phyloP scores from a whole-genome alignment of 179 eudicot species.

The Beta lomatogona region DNA sequence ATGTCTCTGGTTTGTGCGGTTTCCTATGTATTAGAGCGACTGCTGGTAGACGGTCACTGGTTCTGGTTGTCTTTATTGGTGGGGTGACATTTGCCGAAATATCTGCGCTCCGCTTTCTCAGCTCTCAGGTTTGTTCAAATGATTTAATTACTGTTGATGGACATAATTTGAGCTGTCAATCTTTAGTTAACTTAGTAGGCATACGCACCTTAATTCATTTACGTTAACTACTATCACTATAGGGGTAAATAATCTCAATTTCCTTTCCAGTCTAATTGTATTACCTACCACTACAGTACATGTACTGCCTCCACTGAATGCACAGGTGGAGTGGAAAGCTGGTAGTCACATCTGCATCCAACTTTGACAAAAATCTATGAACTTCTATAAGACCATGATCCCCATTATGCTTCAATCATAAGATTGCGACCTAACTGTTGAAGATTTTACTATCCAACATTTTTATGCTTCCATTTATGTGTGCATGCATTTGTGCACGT shows the following conservation, averaged over 20 bases:
- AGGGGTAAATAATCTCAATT: not conserved
- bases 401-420: not conserved
- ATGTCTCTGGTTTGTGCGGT: slow-evolving; percentile 7
- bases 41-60: slow-evolving; percentile 82
- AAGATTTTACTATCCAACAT: not conserved
- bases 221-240: not conserved
- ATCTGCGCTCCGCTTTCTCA: slow-evolving; percentile 94
- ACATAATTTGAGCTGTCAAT: not conserved
- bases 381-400: not conserved
- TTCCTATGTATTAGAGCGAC: slow-evolving; percentile 51
- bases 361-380: not conserved
- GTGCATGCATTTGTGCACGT: not conserved
- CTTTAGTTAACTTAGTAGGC: not conserved
- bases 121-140: slow-evolving; percentile 72
- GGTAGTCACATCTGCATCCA: not conserved
- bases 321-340: not conserved
- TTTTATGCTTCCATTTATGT: not conserved
- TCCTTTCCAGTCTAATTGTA: not conserved
- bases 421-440: not conserved
- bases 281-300: not conserved
- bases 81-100: slow-evolving; percentile 98
- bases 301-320: not conserved
- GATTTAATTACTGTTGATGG: not conserved
- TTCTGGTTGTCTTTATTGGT: slow-evolving; percentile 90
- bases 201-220: not conserved